phyloP scores from a whole-genome alignment of 352 stramenopile genomes.

The Phytophthora pisi region DNA sequence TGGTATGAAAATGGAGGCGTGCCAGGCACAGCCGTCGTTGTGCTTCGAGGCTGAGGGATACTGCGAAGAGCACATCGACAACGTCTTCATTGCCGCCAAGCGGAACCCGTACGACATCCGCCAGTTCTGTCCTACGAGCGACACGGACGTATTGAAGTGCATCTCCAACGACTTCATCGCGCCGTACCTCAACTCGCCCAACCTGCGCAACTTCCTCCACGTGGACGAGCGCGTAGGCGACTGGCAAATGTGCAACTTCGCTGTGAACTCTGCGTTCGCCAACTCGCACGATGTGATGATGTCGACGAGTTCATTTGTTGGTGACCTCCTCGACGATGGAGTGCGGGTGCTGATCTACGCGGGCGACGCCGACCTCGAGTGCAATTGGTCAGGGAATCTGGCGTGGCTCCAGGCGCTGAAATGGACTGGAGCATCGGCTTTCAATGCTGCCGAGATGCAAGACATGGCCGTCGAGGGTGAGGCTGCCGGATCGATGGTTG shows the following conservation, averaged over 20 bases:
- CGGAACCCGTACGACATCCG: slow-evolving; percentile 75
- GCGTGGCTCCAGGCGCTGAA: slow-evolving; percentile 93
- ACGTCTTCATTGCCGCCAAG: slow-evolving; percentile 29
- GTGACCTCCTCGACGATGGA: slow-evolving; percentile 83
- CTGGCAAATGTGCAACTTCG: slow-evolving; percentile 94
- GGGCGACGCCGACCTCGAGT: slow-evolving; percentile 97
- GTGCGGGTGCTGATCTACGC: slow-evolving; percentile 95
- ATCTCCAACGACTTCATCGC: slow-evolving; percentile 67
- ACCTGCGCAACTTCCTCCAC: slow-evolving; percentile 46
- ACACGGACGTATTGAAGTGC: slow-evolving; percentile 47
- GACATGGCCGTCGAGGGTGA: slow-evolving; percentile 55
- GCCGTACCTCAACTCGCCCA: slow-evolving; percentile 60
- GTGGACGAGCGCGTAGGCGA: slow-evolving; percentile 41
- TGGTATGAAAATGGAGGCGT: slow-evolving; percentile 42
- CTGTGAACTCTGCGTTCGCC: slow-evolving; percentile 91
- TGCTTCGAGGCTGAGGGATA: slow-evolving; percentile 48
- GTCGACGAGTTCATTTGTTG: slow-evolving; percentile 82
- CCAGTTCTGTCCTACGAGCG: slow-evolving; percentile 40
- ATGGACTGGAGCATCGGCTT: slow-evolving; percentile 87
- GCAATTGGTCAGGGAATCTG: slow-evolving; percentile 96
- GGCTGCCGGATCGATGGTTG: slow-evolving; percentile 72
- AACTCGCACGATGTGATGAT: slow-evolving; percentile 92
- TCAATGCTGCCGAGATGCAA: slow-evolving; percentile 52
- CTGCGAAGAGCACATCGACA: slow-evolving; percentile 33
- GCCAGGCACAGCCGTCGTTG: slow-evolving; percentile 35